A percentile compares a stretch with the other conserved stretches of the same genome.
These are phyloP conservation scores for Wickerhamomyces subpelliculosus DNA, from an alignment of 805 yeast genomes.

Conservation along the genomic window DNA sequence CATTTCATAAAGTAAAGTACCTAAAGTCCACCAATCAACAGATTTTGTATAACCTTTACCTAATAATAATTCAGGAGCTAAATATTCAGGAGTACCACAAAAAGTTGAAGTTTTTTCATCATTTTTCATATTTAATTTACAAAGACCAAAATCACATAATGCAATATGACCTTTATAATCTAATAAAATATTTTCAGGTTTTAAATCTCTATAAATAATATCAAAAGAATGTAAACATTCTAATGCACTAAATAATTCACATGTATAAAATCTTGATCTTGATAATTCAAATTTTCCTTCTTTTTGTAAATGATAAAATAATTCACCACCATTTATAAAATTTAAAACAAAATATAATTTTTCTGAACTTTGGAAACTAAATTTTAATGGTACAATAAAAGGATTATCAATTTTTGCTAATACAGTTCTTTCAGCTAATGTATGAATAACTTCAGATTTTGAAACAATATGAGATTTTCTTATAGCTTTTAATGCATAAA, in stretches of 20 bases:
- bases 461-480: slow-evolving; percentile 93
- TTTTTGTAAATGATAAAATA: slow-evolving; percentile 88
- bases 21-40: slow-evolving; percentile 99
- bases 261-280: slow-evolving; percentile 88
- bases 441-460: slow-evolving; percentile 91
- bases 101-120: slow-evolving; percentile 87
- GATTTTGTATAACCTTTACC: slow-evolving; percentile 93
- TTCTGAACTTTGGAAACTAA: slow-evolving; percentile 95
- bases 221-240: slow-evolving; percentile 88
- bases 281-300: slow-evolving; percentile 86
- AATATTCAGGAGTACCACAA: slow-evolving; percentile 97
- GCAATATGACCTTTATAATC: slow-evolving; percentile 99
- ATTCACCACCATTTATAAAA: slow-evolving; percentile 94
- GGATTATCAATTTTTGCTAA: slow-evolving; percentile 90
- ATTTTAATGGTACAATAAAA: slow-evolving; percentile 92
- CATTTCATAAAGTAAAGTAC: slow-evolving; percentile 92
- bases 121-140: slow-evolving; percentile 90
- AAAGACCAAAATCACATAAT: slow-evolving; percentile 92
- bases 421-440: slow-evolving; percentile 93
- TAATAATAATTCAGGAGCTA: slow-evolving; percentile 88
- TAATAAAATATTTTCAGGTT: slow-evolving; percentile 90
- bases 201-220: slow-evolving; percentile 90
- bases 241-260: slow-evolving; percentile 87
- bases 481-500: slow-evolving; percentile 90
- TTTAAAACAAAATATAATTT: slow-evolving; percentile 85